Percentiles rank a stretch among this genome's conserved stretches.
These are phyloP conservation scores for Carex cristatella DNA, from an alignment of 176 grass and related monocot species.

Conservation along the genomic window DNA sequence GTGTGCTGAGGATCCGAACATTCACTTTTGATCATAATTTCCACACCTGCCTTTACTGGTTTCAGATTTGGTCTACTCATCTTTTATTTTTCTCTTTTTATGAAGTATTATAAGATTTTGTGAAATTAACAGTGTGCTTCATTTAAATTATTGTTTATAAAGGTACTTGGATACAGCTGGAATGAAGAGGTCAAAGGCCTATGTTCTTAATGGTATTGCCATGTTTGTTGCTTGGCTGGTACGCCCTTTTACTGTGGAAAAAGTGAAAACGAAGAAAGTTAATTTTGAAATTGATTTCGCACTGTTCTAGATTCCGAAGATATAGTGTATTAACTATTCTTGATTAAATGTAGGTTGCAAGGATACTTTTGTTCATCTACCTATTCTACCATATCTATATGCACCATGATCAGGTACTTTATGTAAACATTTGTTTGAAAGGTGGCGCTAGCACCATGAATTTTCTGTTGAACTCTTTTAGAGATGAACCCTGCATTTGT, in stretches of 20 bases:
- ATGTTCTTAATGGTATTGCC: slow-evolving; percentile 75
- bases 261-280: background rate
- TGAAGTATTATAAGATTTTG: background rate
- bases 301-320: slow-evolving; percentile 7
- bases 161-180: slow-evolving; percentile 98
- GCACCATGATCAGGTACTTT: slow-evolving; percentile 76
- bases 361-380: slow-evolving; percentile 92
- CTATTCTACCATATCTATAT: slow-evolving; percentile 84
- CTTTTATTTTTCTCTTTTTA: background rate
- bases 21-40: background rate
- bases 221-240: slow-evolving; percentile 94
- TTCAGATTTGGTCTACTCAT: background rate
- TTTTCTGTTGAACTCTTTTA: slow-evolving; percentile 7
- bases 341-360: slow-evolving; percentile 54
- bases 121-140: slow-evolving; percentile 26
- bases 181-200: slow-evolving; percentile 73
- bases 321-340: slow-evolving; percentile 22
- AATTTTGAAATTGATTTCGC: background rate
- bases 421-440: background rate
- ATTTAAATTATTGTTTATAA: slow-evolving; percentile 26
- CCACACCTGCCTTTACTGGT: background rate
- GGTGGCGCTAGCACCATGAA: background rate
- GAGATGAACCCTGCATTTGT: background rate
- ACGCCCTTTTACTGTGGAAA: slow-evolving; percentile 19
- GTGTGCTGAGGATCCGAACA: background rate